Conservation (phyloP, 345 rosid species). For the Eucalyptus curtisii region DNA sequence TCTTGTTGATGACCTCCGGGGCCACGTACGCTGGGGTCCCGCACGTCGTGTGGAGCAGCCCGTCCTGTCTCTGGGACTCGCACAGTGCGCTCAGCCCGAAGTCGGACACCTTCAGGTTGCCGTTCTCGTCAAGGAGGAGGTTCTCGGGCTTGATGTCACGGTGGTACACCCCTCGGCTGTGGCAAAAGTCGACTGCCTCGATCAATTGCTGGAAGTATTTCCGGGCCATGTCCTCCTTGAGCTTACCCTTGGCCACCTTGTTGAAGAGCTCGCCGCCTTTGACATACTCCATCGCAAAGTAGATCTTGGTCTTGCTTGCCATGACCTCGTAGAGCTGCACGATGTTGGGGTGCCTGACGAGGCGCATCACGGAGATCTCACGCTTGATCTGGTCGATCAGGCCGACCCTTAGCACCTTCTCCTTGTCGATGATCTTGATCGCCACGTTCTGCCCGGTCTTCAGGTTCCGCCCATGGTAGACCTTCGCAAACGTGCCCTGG, state of each 20-base stretch:
- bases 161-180: slow-evolving; percentile 79
- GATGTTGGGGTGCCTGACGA: slow-evolving; percentile 61
- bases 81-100: slow-evolving; percentile 61
- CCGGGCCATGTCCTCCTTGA: slow-evolving; percentile 57
- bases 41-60: slow-evolving; percentile 83
- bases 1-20: slow-evolving; percentile 65
- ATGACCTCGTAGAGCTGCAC: slow-evolving; percentile 77
- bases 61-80: slow-evolving; percentile 52
- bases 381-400: slow-evolving; percentile 76
- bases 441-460: slow-evolving; percentile 55
- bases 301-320: slow-evolving; percentile 79
- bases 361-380: slow-evolving; percentile 81
- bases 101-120: slow-evolving; percentile 60
- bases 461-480: slow-evolving; percentile 55
- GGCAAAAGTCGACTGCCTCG: slow-evolving; percentile 72
- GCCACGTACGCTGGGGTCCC: slow-evolving; percentile 94
- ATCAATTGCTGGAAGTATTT: slow-evolving; percentile 70
- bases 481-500: slow-evolving; percentile 85
- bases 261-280: slow-evolving; percentile 77
- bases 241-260: slow-evolving; percentile 58
- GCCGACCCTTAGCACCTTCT: slow-evolving; percentile 46
- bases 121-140: slow-evolving; percentile 64
- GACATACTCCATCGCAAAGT: slow-evolving; percentile 68
- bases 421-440: slow-evolving; percentile 64
- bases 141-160: slow-evolving; percentile 89